These are phyloP conservation scores for Epithele typhae DNA, from an alignment of 768 basidiomycete genomes.

Conservation along the genomic window DNA sequence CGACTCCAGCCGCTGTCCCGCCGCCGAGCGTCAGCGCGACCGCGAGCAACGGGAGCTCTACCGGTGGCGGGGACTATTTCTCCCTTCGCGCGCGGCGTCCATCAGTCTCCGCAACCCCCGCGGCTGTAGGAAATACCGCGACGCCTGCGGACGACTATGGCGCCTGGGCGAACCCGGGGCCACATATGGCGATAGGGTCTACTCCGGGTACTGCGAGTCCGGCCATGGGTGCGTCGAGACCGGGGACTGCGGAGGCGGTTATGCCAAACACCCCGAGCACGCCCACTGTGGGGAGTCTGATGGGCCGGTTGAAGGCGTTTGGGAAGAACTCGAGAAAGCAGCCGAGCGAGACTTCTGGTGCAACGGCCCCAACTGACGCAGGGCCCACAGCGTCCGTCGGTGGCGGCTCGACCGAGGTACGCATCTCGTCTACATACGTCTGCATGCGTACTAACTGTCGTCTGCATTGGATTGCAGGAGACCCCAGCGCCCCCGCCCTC, in stretches of 20 bases:
- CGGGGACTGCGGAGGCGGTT: slow-evolving; percentile 14
- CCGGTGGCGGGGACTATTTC: slow-evolving; percentile 47
- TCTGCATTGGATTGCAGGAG: slow-evolving; percentile 13
- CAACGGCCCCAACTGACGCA: slow-evolving; percentile 16
- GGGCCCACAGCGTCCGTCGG: background rate
- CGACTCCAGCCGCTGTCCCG: background rate
- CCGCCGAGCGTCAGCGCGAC: background rate
- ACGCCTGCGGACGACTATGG: slow-evolving; percentile 46
- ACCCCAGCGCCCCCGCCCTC: slow-evolving; percentile 30
- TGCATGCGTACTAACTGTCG: background rate
- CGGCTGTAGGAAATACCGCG: slow-evolving; percentile 6
- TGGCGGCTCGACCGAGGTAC: slow-evolving; percentile 23
- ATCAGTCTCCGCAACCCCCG: slow-evolving; percentile 34
- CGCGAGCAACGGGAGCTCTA: too few species aligned
- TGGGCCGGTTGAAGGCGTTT: slow-evolving; percentile 76
- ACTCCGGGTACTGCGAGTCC: too few species aligned
- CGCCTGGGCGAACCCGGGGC: slow-evolving; percentile 23
- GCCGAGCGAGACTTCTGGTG: slow-evolving; percentile 23
- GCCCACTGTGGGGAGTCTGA: slow-evolving; percentile 51
- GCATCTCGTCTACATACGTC: background rate
- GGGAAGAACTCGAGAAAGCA: slow-evolving; percentile 50
- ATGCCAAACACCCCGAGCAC: slow-evolving; percentile 45
- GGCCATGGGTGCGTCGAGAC: too few species aligned
- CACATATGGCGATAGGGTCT: too few species aligned
- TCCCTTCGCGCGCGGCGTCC: slow-evolving; percentile 40